phyloP scores from a whole-genome alignment of 208 protist species.

The Trichomonas vaginalis region DNA sequence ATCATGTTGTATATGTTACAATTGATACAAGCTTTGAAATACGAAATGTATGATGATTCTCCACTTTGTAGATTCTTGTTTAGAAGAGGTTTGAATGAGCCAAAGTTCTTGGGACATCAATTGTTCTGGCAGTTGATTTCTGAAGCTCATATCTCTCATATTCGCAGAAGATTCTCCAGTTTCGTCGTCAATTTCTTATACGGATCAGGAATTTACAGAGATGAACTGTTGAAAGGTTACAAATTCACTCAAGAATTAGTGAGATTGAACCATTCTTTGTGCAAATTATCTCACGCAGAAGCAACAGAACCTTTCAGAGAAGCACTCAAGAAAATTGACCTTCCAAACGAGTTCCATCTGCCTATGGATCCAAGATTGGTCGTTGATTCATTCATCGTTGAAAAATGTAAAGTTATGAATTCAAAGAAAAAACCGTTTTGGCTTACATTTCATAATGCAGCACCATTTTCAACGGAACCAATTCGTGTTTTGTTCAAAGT shows the following conservation, averaged over 20 bases:
- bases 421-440: slow-evolving; percentile 65
- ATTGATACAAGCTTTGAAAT: slow-evolving; percentile 53
- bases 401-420: slow-evolving; percentile 70
- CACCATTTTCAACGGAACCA: slow-evolving; percentile 33
- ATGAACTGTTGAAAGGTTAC: not conserved
- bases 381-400: not conserved
- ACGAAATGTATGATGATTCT: slow-evolving; percentile 52
- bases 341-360: slow-evolving; percentile 4
- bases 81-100: slow-evolving; percentile 42
- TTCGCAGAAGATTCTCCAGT: not conserved
- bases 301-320: not conserved
- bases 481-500: slow-evolving; percentile 47
- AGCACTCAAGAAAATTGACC: not conserved
- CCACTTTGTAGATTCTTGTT: slow-evolving; percentile 53
- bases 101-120: slow-evolving; percentile 50
- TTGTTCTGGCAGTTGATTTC: slow-evolving; percentile 64
- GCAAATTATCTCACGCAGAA: not conserved
- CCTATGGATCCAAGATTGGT: slow-evolving; percentile 19
- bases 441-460: slow-evolving; percentile 62
- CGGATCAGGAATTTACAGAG: not conserved
- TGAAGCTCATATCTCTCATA: slow-evolving; percentile 35
- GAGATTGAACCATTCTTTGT: not conserved
- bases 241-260: not conserved
- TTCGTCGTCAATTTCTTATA: slow-evolving; percentile 29
- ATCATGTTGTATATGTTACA: slow-evolving; percentile 29